Conservation (phyloP, 176 grass and related monocot genomes). For the Raddia distichophylla region DNA sequence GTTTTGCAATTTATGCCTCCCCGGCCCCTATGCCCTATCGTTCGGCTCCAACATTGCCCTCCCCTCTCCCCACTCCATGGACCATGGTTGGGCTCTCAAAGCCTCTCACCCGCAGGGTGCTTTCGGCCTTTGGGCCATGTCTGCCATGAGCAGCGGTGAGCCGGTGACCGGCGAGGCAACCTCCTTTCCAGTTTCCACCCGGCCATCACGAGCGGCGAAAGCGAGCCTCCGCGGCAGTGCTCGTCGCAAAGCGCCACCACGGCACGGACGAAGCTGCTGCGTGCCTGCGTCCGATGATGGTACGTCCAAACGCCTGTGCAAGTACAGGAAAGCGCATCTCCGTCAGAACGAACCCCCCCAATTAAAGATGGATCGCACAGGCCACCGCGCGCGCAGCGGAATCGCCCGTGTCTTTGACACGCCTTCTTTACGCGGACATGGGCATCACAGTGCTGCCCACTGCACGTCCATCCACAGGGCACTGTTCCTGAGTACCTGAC, state of each 20-base stretch:
- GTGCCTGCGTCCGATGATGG: background rate
- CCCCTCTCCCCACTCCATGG: constrained; percentile 30
- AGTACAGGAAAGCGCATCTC: constrained; percentile 28
- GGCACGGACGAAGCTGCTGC: background rate
- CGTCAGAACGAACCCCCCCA: no score
- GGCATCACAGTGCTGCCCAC: background rate
- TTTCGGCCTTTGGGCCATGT: constrained; percentile 5
- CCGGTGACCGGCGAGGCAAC: background rate
- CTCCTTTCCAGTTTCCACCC: constrained; percentile 2
- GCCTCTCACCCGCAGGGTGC: background rate
- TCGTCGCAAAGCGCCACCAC: background rate
- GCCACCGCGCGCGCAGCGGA: background rate
- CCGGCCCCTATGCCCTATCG: background rate
- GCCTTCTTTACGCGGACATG: constrained; percentile 13
- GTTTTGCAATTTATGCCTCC: no score
- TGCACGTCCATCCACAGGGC: background rate
- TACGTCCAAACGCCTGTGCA: constrained; percentile 8
- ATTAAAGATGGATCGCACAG: background rate
- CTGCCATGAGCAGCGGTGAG: constrained; percentile 1
- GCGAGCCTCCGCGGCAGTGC: constrained; percentile 14
- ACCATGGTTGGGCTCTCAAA: constrained; percentile 38
- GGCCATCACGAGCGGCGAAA: background rate
- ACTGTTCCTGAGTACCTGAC: background rate
- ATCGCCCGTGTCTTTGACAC: constrained; percentile 15
- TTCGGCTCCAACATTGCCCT: constrained; percentile 7